Evolutionary conservation across 1,139 yeast genomes (phyloP), one percentile per base, ranked within the genome.

Genomic region (Taphrina flavorubra): DNA sequence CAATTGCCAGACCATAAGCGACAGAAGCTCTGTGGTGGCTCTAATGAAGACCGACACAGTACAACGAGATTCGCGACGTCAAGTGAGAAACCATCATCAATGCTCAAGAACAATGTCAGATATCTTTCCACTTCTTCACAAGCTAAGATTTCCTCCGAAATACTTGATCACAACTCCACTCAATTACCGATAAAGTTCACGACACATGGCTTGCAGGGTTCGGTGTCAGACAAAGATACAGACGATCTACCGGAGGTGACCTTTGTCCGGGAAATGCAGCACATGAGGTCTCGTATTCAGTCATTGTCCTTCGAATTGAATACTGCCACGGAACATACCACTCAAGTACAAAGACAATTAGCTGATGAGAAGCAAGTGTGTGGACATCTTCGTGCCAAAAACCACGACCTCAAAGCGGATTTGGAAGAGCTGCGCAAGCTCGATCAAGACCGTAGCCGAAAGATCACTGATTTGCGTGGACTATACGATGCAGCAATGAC

Each of bases 251-350:
- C 58, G 2, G 58, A 53, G 11, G 8, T 53, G 25, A 53, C 40
- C 11, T 42, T 53, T 16, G 40, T 53, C 36, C 40, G 42, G 36
- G 58, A 53, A 16, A 53, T 53, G 58, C 53, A 49, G 8, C 53
- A 49, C 53, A 20, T 49, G 53, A 20, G 53, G 11, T 34, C 8
- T 25, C 53, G 36, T 6, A 18, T 49, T 11, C 36, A 20, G 2
- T 1, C 31, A 8, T 6, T 49, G 31, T 20, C 31, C 6, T 8
- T 3, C 53, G 53, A 49, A 8, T 8, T 49, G 2, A 31, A 49
- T 1, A 6, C 8, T 11, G n/a, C 13, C 20, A 20, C 11, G 8
- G 53, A 25, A n/a, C 36, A 49, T 11, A 10, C 20, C n/a, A n/a
- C 1, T 6, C 53, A 20, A 25, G 5, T 6, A n/a, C 47, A 44